Base-by-base conservation (phyloP, 2,329 filamentous ascomycete genomes). In the Colletotrichum sp. region DNA sequence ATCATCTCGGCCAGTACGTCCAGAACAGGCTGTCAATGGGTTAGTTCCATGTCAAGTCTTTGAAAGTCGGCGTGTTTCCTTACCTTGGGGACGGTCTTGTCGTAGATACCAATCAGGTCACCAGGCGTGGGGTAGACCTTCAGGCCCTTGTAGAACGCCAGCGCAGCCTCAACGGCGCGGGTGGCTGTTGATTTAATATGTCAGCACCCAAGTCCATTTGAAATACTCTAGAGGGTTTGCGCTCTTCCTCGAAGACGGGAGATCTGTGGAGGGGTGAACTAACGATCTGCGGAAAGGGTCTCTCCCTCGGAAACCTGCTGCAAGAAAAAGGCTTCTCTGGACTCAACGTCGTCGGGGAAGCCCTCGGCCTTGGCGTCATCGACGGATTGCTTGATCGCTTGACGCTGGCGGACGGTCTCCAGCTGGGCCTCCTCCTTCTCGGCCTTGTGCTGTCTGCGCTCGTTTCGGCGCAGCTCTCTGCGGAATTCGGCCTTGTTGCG, bases 1-100 rank as follows among this genome's bases (percentile, higher is more conserved):
- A 99, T 98, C 95, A 99, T 98, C 88, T 98, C 95, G 79, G 97
- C 97, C 78, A 99, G 93, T 81, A 99, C 93, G 85, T 99, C 96
- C 81, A 99, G 93, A 81, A 99, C 95, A 78, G 96, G 93, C 94
- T 97, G 79, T 43, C 21, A n/a, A 14, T 26, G n/a, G 34, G 77
- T 83, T 75, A 83, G 80, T 61, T 21, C 48, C 32, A 26, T 28
- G 14, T 36, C 32, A n/a, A 36, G 14, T 21, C 18, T 6, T 32
- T 39, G 12, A n/a, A 24, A 3, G 57, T 3, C 39, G 32, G 13
- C 21, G n/a, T 34, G 30, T 6, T 18, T 34, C 65, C 82, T 77
- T 81, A 95, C 96, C 94, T 98, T 98, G 81, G 96, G 94, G 61
- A 99, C 96, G 36, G 97, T 99, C 92, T 98, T 98, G 86, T 99